Percentiles rank a stretch among this genome's conserved stretches.
phyloP scores from a whole-genome alignment of 1,139 yeast genomes.

The Yamadazyma songkhlaensis region DNA sequence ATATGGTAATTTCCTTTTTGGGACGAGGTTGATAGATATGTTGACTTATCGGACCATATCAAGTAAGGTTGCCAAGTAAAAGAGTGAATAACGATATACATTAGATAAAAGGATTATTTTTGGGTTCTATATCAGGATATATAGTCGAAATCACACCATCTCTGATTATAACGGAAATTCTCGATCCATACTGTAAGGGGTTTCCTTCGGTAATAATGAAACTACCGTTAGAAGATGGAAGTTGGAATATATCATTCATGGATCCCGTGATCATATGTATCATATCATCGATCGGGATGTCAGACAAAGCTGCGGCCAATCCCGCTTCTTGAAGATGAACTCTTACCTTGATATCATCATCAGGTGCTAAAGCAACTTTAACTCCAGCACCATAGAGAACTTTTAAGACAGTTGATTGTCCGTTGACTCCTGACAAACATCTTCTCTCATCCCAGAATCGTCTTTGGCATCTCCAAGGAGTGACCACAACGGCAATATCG shows the following conservation, averaged over 20 bases:
- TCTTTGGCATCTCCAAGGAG: slow-evolving; percentile 7
- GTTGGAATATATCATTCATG: not conserved
- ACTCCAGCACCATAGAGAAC: slow-evolving; percentile 5
- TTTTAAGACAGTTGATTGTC: slow-evolving; percentile 3
- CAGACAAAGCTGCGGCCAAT: slow-evolving; percentile 4
- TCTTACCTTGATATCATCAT: slow-evolving; percentile 7
- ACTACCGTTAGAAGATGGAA: not conserved
- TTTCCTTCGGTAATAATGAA: slow-evolving; percentile 6
- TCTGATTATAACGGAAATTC: slow-evolving; percentile 1
- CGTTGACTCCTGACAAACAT: slow-evolving; percentile 5
- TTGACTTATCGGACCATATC: too few relatives aligned
- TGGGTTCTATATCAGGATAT: slow-evolving; percentile 6
- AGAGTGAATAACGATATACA: too few relatives aligned
- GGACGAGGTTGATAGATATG: too few relatives aligned
- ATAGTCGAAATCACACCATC: slow-evolving; percentile 1
- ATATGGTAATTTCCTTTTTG: too few relatives aligned
- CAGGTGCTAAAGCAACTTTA: slow-evolving; percentile 2
- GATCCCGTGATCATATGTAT: not conserved
- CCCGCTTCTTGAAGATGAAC: slow-evolving; percentile 4
- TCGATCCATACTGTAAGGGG: slow-evolving; percentile 5
- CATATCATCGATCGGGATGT: not conserved
- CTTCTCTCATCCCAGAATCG: slow-evolving; percentile 8
- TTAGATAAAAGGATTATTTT: slow-evolving; percentile 2
- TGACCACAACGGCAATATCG: slow-evolving; percentile 5
- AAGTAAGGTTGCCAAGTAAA: too few relatives aligned